A percentile compares a stretch with the other conserved stretches of the same genome.
phyloP scores from a whole-genome alignment of 768 basidiomycete species.

The Mycena filopes region DNA sequence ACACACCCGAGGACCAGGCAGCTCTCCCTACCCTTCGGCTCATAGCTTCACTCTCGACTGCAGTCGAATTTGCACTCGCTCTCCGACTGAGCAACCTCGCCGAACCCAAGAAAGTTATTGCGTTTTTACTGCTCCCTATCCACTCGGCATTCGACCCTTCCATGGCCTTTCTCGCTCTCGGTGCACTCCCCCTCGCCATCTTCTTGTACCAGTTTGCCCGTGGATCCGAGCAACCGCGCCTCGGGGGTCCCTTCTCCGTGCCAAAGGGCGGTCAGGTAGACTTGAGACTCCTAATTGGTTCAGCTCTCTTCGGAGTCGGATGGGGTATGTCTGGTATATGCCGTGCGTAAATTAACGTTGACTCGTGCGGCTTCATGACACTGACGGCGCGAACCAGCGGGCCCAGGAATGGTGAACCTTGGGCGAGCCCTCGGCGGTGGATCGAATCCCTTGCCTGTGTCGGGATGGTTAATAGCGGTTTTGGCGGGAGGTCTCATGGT shows the following conservation, averaged over 20 bases:
- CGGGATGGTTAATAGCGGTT: conserved; percentile 55
- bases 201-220: conserved; percentile 55
- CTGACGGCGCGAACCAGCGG: conserved; percentile 52
- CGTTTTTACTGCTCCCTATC: conserved; percentile 63
- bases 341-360: conserved; percentile 53
- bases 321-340: conserved; percentile 73
- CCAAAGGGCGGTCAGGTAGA: conserved; percentile 56
- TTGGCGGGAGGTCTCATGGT: conserved; percentile 53
- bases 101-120: conserved; percentile 58
- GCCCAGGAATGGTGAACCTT: conserved; percentile 70
- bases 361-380: neutral
- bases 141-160: conserved; percentile 66
- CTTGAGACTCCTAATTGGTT: conserved; percentile 57
- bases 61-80: conserved; percentile 63
- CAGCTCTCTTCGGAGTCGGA: conserved; percentile 68
- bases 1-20: conserved; percentile 11
- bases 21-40: conserved; percentile 42
- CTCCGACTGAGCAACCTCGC: conserved; percentile 65
- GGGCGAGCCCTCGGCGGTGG: conserved; percentile 58
- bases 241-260: conserved; percentile 58
- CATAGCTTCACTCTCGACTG: conserved; percentile 53
- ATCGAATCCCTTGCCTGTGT: conserved; percentile 43
- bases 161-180: conserved; percentile 61
- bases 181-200: conserved; percentile 60
- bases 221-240: conserved; percentile 48